These are phyloP conservation scores for Xylaria hypoxylon DNA, from an alignment of 2,329 filamentous ascomycete species.

Conservation along the genomic window DNA sequence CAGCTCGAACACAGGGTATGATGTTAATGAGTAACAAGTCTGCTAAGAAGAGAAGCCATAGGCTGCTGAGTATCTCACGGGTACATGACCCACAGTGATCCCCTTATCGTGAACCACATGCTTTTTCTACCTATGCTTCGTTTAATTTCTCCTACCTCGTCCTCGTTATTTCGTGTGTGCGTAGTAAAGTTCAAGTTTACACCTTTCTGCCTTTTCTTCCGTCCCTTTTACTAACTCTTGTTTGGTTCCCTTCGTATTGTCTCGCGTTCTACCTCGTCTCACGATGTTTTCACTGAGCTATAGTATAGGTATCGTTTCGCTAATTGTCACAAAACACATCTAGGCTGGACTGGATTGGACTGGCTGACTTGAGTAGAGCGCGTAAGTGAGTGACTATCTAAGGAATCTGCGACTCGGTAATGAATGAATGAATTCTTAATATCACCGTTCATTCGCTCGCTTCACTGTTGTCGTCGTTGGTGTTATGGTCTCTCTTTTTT, in stretches of 20 bases:
- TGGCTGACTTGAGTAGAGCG: neutral
- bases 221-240: neutral
- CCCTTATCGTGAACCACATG: neutral
- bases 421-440: neutral
- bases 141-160: too few relatives aligned
- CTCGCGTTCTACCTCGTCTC: too few relatives aligned
- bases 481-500: neutral
- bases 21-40: slow-evolving; percentile 21
- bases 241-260: neutral
- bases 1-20: neutral
- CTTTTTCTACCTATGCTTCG: too few relatives aligned
- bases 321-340: neutral
- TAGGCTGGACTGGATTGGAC: neutral
- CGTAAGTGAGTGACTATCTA: slow-evolving; percentile 1
- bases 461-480: neutral
- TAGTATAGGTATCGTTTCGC: neutral
- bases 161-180: too few relatives aligned
- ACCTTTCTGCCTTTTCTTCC: neutral
- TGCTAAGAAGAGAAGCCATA: slow-evolving; percentile 4
- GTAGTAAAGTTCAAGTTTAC: too few relatives aligned
- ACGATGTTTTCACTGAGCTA: neutral
- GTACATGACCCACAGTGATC: neutral
- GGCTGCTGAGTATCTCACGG: neutral
- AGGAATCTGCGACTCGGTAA: neutral
- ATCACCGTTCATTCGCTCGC: neutral